Base-by-base conservation (phyloP, 495 filamentous ascomycete genomes). In the Neurospora sp. region DNA sequence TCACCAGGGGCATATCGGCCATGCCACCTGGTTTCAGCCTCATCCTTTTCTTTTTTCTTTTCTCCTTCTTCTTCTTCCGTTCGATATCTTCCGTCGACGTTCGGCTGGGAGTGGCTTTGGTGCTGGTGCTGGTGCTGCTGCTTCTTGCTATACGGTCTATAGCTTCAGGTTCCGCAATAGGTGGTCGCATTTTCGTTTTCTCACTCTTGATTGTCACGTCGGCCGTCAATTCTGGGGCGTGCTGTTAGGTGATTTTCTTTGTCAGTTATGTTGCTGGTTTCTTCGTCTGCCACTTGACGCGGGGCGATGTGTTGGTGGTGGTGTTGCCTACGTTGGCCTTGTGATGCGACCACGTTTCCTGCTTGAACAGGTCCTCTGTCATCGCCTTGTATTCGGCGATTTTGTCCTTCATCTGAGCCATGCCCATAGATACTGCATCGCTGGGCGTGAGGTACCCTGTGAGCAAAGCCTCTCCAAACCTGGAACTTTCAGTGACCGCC, bases 381-480 rank as follows among this genome's bases (percentile, higher is more conserved):
- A 76, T 69, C 35, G n/a, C 41, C 2, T 69, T 31, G 42, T 75
- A 73, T 10, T 41, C 20, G 6, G 70, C 42, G 0, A 68, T 65
- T n/a, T 70, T 75, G 14, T 65, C 9, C 7, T 77, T 73, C 40
- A 74, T 70, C 42, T 77, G 72, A 5, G 39, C 8, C 42, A 73
- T 44, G 9, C 71, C 70, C 72, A 76, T 39, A 9, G 40, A 17
- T 22, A 61, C 75, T 6, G 76, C n/a, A 4, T 72, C 69, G 1
- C 31, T 40, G 5, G 76, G 73, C 4, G 73, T 45, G 39, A 79
- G 31, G 41, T 74, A 70, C 5, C 76, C 76, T 16, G 76, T 37
- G 4, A 80, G 72, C 69, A 80, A 48, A 9, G 76, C 78, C 69
- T 80, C 77, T 31, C 73, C 75, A 44, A 79, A 75, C 42, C 77